Conservation (phyloP, 1,139 yeast species). For the Petasospora fabianii region DNA sequence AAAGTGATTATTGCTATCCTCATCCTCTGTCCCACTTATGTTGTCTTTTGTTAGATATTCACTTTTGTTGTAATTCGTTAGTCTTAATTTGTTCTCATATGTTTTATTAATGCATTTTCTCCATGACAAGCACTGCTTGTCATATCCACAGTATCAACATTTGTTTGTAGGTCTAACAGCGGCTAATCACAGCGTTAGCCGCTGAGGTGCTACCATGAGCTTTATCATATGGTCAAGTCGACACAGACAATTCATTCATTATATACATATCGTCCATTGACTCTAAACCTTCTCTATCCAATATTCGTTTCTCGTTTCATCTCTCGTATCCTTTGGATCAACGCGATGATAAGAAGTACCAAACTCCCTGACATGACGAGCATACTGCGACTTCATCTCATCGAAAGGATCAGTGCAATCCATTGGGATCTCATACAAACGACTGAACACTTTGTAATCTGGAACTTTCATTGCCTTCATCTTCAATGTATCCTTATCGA, state of each 20-base stretch:
- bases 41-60: no score
- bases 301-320: conserved; percentile 17
- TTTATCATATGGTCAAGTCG: neutral
- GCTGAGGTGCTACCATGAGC: neutral
- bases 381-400: conserved; percentile 21
- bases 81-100: no score
- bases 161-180: no score
- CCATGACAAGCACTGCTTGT: no score
- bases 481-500: conserved; percentile 12
- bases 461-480: conserved; percentile 21
- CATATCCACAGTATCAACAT: no score
- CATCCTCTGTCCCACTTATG: no score
- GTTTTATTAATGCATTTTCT: no score
- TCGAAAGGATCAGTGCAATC: conserved; percentile 19
- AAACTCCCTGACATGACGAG: conserved; percentile 15
- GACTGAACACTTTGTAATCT: conserved; percentile 23
- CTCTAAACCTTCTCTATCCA: conserved; percentile 24
- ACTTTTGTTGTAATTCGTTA: no score
- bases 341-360: conserved; percentile 14
- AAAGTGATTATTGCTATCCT: conserved; percentile 12
- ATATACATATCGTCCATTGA: neutral
- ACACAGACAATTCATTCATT: neutral
- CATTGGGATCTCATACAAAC: conserved; percentile 23
- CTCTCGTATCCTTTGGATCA: conserved; percentile 10
- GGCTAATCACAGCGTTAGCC: neutral